These are phyloP conservation scores for Tausonia pullulans DNA, from an alignment of 1,284 basidiomycete genomes.

Conservation along the genomic window DNA sequence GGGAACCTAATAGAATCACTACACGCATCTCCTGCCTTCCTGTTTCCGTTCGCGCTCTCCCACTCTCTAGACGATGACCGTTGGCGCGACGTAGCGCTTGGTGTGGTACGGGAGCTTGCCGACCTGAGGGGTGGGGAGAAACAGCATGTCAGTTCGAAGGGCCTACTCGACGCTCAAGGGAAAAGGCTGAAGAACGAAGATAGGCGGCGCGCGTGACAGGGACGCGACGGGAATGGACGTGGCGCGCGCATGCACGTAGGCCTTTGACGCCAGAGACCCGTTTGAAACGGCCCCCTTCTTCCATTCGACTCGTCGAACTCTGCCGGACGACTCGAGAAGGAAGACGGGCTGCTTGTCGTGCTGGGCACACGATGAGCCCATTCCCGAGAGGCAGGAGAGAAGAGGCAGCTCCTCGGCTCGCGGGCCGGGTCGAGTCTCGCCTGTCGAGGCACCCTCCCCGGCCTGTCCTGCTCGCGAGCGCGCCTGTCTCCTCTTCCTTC, in stretches of 20 bases:
- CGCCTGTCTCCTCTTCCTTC: neutral
- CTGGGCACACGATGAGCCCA: neutral
- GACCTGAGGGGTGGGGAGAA: constrained; percentile 37
- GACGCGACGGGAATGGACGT: too few relatives aligned
- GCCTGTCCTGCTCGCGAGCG: neutral
- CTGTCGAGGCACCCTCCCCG: neutral
- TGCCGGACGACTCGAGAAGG: too few relatives aligned
- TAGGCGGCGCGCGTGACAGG: constrained; percentile 1
- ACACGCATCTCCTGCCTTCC: too few relatives aligned
- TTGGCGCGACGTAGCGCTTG: constrained; percentile 56
- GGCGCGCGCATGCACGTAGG: too few relatives aligned
- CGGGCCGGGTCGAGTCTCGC: neutral
- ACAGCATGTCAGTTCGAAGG: neutral
- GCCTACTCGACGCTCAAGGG: neutral
- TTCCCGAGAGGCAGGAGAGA: constrained; percentile 1
- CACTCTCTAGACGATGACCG: constrained; percentile 33
- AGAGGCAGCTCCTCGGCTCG: neutral
- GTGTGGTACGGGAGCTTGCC: constrained; percentile 81
- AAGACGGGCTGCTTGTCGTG: too few relatives aligned
- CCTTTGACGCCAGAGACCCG: too few relatives aligned
- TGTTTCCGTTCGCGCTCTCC: too few relatives aligned
- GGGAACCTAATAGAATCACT: too few relatives aligned
- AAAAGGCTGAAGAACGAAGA: neutral
- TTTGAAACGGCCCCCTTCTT: too few relatives aligned
- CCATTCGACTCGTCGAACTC: too few relatives aligned